Evolutionary conservation across 805 yeast genomes (phyloP), one percentile per base, ranked within the genome.

Genomic region (Kodamaea laetipori): DNA sequence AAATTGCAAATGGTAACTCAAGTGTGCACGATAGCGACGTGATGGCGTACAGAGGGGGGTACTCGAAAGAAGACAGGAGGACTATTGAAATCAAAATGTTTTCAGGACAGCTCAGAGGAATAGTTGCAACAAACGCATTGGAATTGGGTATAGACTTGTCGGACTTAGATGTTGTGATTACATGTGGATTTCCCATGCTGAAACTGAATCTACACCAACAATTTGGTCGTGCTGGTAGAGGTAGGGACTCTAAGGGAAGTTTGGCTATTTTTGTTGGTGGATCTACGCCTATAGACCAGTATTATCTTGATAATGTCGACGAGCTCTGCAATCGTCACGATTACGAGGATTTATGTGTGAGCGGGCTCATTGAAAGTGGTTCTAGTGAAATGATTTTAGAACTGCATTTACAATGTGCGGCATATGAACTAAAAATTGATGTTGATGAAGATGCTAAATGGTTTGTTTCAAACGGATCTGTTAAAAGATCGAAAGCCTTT

Each of bases 101-200:
- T 59, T 78, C 77, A 49, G 97, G 98, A 0, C 79, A 82, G 43
- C 63, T 94, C 19, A 73, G 83, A 46, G 97, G 96, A 0, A 86
- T 95, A 19, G 80, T 94, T 4, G 92, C 99, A 0, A 94, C 99
- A 0, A 90, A 90, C 63, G 99, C 99, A 0, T 67, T 94, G 45
- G 99, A 94, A 58, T 74, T 94, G 37, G 99, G 99, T 46, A 87
- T 94, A 40, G 99, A 94, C 70, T 85, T 94, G 48, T 95, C 98
- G 39, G 86, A 85, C 10, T 69, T 94, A 37, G 99, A 94, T 63
- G 90, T 95, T 0, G 98, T 90, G 0, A 66, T 94, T 2, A 81
- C 90, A 67, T 88, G 95, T 56, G 98, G 98, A 0, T 94, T 94
- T 50, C 99, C 99, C 0, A 69, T 81, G 15, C 86, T 96, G 41